Percentiles rank a stretch among this genome's conserved stretches.
Conservation (phyloP, 192 early-diverging fungal genomes). For the Oehlia diaphana region DNA sequence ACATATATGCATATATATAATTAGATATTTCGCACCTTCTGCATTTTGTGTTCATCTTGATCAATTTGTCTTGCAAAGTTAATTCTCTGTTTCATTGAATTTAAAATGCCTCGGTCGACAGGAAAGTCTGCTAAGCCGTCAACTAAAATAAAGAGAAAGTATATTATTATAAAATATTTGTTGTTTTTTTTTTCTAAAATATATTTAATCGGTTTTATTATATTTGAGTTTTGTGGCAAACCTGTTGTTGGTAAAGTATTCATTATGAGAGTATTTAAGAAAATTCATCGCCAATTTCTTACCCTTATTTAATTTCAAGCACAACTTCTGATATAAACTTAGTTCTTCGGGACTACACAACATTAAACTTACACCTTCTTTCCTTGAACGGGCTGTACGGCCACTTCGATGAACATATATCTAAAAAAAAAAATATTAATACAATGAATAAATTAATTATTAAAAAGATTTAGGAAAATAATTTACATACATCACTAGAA, state of each 20-base stretch:
- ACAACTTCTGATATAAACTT: conserved; percentile 79
- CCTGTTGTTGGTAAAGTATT: too few species aligned
- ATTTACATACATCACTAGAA: conserved; percentile 61
- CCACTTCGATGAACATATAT: conserved; percentile 97
- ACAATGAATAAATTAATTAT: neutral
- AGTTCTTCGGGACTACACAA: conserved; percentile 85
- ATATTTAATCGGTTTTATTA: too few species aligned
- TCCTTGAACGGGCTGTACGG: conserved; percentile 86
- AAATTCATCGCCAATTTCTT: neutral
- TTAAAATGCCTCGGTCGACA: conserved; percentile 69
- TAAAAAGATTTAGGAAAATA: neutral
- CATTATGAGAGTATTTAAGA: too few species aligned
- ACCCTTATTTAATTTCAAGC: conserved; percentile 76
- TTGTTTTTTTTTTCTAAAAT: too few species aligned
- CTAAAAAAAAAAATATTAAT: neutral
- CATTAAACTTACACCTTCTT: conserved; percentile 81
- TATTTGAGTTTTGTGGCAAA: too few species aligned
- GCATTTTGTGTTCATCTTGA: conserved; percentile 70
- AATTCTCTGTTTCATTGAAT: conserved; percentile 73
- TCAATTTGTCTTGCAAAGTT: conserved; percentile 83
- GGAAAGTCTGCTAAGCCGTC: conserved; percentile 76
- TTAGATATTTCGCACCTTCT: conserved; percentile 53
- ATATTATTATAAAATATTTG: neutral
- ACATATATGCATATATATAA: neutral
- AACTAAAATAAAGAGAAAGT: conserved; percentile 29